A percentile compares a stretch with the other conserved stretches of the same genome.
Evolutionary conservation across 139 green algal genomes (phyloP).

Genomic region (Protoeuglena noctilucae): DNA sequence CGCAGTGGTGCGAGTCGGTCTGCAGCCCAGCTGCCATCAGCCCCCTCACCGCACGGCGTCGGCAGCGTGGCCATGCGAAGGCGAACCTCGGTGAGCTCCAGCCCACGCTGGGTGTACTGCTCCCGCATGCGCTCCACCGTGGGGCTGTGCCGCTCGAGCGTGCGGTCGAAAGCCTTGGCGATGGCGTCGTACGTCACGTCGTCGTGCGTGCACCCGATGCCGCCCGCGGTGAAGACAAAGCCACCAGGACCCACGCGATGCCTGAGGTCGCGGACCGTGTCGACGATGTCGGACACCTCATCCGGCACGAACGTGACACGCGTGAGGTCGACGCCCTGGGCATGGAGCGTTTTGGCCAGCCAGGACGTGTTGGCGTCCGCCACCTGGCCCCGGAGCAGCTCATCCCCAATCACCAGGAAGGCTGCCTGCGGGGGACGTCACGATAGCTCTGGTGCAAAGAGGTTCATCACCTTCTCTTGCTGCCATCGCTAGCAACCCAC

Average conservation of each 20-base stretch:
- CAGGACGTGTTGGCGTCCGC: slow-evolving; percentile 12
- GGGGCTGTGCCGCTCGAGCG: slow-evolving; percentile 10
- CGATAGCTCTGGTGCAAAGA: too few relatives aligned
- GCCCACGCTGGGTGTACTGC: slow-evolving; percentile 13
- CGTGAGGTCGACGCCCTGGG: slow-evolving; percentile 12
- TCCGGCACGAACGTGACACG: slow-evolving; percentile 14
- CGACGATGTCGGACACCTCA: slow-evolving; percentile 9
- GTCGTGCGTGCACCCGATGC: slow-evolving; percentile 23
- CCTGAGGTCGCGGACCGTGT: slow-evolving; percentile 3
- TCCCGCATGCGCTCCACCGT: slow-evolving; percentile 15
- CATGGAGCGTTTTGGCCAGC: slow-evolving; percentile 8
- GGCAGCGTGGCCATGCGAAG: slow-evolving; percentile 17
- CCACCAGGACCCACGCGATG: slow-evolving; percentile 5
- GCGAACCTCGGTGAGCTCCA: slow-evolving; percentile 14
- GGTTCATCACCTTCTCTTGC: too few relatives aligned
- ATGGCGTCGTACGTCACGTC: slow-evolving; percentile 20
- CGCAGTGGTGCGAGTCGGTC: too few relatives aligned
- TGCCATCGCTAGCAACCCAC: too few relatives aligned
- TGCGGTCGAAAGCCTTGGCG: slow-evolving; percentile 1
- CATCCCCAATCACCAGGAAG: slow-evolving; percentile 14
- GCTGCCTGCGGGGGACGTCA: not conserved
- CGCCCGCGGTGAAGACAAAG: slow-evolving; percentile 15
- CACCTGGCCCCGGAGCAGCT: slow-evolving; percentile 14
- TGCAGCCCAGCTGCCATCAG: too few relatives aligned
- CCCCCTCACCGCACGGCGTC: too few relatives aligned